Conservation (phyloP, 495 filamentous ascomycete species). For the Aspergillus ostianus region DNA sequence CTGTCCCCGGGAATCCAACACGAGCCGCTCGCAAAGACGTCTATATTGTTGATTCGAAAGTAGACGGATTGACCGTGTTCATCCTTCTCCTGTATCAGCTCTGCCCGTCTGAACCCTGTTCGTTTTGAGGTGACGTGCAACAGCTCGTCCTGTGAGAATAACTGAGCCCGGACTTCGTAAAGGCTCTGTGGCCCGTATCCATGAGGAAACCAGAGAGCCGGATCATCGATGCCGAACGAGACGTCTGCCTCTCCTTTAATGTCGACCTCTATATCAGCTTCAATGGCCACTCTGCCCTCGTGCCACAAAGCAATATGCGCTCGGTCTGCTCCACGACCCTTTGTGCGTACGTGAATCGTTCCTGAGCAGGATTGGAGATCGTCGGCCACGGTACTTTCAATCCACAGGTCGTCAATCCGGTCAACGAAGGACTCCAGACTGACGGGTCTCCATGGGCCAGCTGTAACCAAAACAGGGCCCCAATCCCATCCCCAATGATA, state of each 20-base stretch:
- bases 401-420: conserved; percentile 37
- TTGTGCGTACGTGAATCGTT: conserved; percentile 1
- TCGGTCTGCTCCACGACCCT: not conserved
- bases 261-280: not conserved
- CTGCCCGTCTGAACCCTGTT: conserved; percentile 5
- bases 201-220: conserved; percentile 16
- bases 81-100: conserved; percentile 13
- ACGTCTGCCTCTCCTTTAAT: not conserved
- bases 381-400: not conserved
- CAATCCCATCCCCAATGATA: conserved; percentile 88
- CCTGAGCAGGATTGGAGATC: conserved; percentile 7
- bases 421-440: conserved; percentile 63
- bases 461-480: conserved; percentile 68
- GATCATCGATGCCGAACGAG: conserved; percentile 4
- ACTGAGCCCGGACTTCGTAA: conserved; percentile 4
- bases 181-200: conserved; percentile 11
- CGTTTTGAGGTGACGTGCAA: conserved; percentile 4
- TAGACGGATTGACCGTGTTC: conserved; percentile 11
- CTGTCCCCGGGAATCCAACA: conserved; percentile 17
- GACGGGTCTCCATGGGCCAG: conserved; percentile 71
- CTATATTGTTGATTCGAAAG: conserved; percentile 14
- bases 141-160: conserved; percentile 1
- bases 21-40: conserved; percentile 14
- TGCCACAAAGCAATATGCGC: conserved; percentile 1
- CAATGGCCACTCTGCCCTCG: conserved; percentile 2